These are phyloP conservation scores for Onygena corvina DNA, from an alignment of 2,329 filamentous ascomycete species.

Conservation along the genomic window DNA sequence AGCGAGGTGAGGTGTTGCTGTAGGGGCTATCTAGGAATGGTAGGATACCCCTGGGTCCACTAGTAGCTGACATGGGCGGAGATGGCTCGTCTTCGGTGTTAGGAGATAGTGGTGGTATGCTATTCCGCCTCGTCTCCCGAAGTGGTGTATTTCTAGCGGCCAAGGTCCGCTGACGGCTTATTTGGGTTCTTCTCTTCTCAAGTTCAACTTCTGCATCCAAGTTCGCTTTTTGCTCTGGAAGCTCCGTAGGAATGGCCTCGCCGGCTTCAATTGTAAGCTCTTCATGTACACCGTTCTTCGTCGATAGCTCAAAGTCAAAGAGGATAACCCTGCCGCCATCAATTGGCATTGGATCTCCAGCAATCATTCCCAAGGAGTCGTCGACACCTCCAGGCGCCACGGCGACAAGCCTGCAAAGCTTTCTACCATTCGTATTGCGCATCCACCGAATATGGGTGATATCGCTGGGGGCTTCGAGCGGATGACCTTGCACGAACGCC, in stretches of 20 bases:
- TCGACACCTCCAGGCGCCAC: conserved; percentile 58
- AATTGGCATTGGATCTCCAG: conserved; percentile 64
- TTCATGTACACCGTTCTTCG: conserved; percentile 43
- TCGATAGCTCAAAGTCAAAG: conserved; percentile 59
- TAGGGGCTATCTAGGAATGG: conserved; percentile 60
- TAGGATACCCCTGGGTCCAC: conserved; percentile 27
- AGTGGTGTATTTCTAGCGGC: conserved; percentile 15
- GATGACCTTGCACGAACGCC: conserved; percentile 55
- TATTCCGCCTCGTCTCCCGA: conserved; percentile 14
- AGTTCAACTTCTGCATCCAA: conserved; percentile 69
- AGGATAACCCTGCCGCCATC: conserved; percentile 64
- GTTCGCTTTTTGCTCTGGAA: conserved; percentile 63
- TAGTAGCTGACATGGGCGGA: conserved; percentile 20
- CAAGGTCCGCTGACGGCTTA: conserved; percentile 45
- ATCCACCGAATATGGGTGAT: conserved; percentile 61
- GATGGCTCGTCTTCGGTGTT: conserved; percentile 18
- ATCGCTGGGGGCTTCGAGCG: conserved; percentile 52
- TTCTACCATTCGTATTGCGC: conserved; percentile 35
- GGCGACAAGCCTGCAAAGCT: conserved; percentile 46
- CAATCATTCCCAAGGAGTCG: conserved; percentile 42
- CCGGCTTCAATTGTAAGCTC: conserved; percentile 64
- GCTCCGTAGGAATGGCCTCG: conserved; percentile 52
- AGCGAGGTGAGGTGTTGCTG: conserved; percentile 59
- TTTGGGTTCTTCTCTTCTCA: conserved; percentile 60
- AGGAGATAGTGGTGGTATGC: conserved; percentile 16